A percentile compares a stretch with the other conserved stretches of the same genome.
Conservation (phyloP, 129 eudicot species). For the Artemisia annua region DNA sequence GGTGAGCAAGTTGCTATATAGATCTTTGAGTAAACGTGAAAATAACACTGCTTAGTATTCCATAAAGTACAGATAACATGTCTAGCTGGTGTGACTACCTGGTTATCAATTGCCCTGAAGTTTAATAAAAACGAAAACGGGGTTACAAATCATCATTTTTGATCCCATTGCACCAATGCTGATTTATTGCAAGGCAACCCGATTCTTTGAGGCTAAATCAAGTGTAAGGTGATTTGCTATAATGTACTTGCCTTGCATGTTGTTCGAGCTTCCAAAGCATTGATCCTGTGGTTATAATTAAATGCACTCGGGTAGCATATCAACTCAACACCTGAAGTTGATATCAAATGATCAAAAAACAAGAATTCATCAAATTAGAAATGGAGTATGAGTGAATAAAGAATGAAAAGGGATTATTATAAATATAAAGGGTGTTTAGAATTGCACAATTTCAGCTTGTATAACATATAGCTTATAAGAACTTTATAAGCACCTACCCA, state of each 20-base stretch:
- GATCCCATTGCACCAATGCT: not conserved
- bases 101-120: slow-evolving; percentile 15
- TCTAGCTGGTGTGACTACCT: not conserved
- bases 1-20: slow-evolving; percentile 16
- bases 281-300: not conserved
- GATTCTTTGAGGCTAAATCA: too few relatives aligned
- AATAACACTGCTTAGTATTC: not conserved
- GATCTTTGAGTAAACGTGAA: not conserved
- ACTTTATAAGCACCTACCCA: too few relatives aligned
- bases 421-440: too few relatives aligned
- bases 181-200: too few relatives aligned
- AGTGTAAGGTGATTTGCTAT: too few relatives aligned
- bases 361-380: not conserved
- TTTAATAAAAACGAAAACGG: not conserved
- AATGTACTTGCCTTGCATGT: slow-evolving; percentile 6
- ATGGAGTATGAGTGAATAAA: not conserved
- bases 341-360: not conserved
- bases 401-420: not conserved
- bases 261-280: slow-evolving; percentile 3
- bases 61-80: too few relatives aligned
- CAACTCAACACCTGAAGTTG: not conserved
- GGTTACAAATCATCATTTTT: not conserved
- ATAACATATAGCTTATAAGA: too few relatives aligned
- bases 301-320: slow-evolving; percentile 6
- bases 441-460: too few relatives aligned